Evolutionary conservation across 768 basidiomycete species (phyloP), one percentile per base, ranked within the genome.

Genomic region (Exsudoporus frostii): DNA sequence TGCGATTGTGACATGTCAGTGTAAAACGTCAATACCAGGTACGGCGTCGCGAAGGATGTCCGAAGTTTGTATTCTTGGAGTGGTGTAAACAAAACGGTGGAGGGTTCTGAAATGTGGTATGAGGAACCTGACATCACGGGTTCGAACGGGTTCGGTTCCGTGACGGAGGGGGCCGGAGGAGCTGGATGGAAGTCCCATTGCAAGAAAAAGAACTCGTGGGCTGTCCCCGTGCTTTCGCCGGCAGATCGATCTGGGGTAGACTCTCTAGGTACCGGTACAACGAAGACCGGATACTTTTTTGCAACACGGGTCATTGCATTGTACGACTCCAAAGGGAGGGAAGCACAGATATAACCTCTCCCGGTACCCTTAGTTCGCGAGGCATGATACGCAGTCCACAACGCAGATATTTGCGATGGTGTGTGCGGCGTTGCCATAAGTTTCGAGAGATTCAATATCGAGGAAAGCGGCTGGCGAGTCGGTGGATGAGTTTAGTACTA

Each of bases 21-120:
- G 71, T 98, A 98, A 69, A 91, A 84, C 5, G 95, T 98, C 36
- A 98, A 64, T 22, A 90, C 88, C 24, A 99, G 78, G 65, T 92
- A 90, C 1, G 96, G 95, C 5, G 92, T 94, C 7, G 97, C 90
- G 68, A 87, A 98, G 17, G 86, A 79, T 48, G 79, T 79, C 37
- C 88, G 85, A 51, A 84, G 71, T 70, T 97, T 96, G 80, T 92
- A 99, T 73, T 98, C 96, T 59, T 89, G 86, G 39, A 98, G 77
- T 2, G 95, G 90, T 0, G 97, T 94, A 75, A 96, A 96, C 33
- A 98, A 77, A 48, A 96, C 78, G 0, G 93, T 94, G 7, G 93
- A 83, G 3, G 72, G 74, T 47, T 74, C 76, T 15, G 83, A 80
- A 58, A 82, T 82, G 14, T 65, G 62, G 6, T 62, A 15, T 7